Base-by-base conservation (phyloP, 108 stramenopile species). In the Seminavis robusta region DNA sequence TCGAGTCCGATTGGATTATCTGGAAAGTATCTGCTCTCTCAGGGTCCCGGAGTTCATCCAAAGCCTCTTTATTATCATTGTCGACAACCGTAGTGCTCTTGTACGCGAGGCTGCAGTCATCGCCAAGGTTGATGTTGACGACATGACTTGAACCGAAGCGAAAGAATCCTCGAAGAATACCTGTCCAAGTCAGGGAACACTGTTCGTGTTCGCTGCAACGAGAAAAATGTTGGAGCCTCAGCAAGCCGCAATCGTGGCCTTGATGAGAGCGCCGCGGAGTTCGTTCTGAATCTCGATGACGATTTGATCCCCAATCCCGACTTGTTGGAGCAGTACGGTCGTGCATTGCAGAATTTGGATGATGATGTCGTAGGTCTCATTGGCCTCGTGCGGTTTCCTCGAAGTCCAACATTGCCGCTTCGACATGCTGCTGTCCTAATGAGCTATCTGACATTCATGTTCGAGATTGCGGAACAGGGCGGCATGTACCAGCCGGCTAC, bases 371-470 rank as follows among this genome's bases (percentile, higher is more conserved):
- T 56, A 8, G 72, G 67, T 30, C 51, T 82, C 4, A 47, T 77
- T 20, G 81, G 76, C 10, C 33, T 72, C 15, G 69, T 74, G 7
- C 64, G 63, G 1, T 78, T 77, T 48, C 81, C 81, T 39, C 53
- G 79, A 34, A 4, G 34, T 11, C 44, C 34, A 9, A 39, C 52
- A 40, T 20, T 77, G 6, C 56, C 72, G 4, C 7, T 77, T 27
- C 25, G 23, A 20, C 73, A 77, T 47, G 72, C 76, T 26, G 75
- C 67, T 48, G 61, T 77, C 15, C 52, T 77, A 23, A 81, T 81
- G 80, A 74, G 72, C 65, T 71, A 77, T 40, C 48, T 77, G 42
- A 74, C 69, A 7, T 77, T 71, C 63, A 61, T 70, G 68, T 77
- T 77, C 48, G 73, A 70, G 34, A 74, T 74, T 39, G 74, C 74